Base-by-base conservation (phyloP, 2,329 filamentous ascomycete genomes). In the Sporothrix schenckii region DNA sequence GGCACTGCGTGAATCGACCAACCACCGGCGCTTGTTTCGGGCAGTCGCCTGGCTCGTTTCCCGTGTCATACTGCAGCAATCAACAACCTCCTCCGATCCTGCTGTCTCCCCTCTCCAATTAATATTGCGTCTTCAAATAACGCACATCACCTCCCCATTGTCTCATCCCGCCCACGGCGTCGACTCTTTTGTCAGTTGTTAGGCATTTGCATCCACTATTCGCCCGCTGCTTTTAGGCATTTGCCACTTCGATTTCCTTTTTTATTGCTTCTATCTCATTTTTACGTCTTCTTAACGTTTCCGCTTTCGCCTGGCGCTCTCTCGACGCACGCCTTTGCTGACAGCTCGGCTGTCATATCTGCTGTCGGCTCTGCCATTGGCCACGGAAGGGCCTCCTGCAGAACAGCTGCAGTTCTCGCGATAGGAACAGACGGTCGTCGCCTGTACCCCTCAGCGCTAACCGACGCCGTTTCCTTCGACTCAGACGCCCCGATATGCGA, bases 321-420 rank as follows among this genome's bases (percentile, higher is more conserved):
- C 44, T 44, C 61, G 27, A 65, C 61, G 44, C 44, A 30, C 61
- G 61, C 52, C 61, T 67, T 60, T 13, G 30, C 27, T 14, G 41
- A 60, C 52, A 56, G 50, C 52, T 61, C 63, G 21, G 65, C 47
- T 34, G 69, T 49, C 66, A 52, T 68, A 67, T 27, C 49, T 44
- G 66, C 52, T 61, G 49, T n/a, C 69, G 41, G 65, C 69, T 50
- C 49, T 68, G 66, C 66, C 56, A 68, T 71, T 71, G 69, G 66
- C 53, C 65, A 21, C 34, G 27, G 47, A 39, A 19, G 19, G 58
- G 5, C 21, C 7, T 19, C 27, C 44, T 63, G 47, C 16, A 21
- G 56, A 44, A 61, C 67, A 53, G 44, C 68, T 69, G 21, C 34
- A 56, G 10, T 24, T 30, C 50, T 41, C 16, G 39, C 34, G 68